These are phyloP conservation scores for Eimeria maxima DNA, from an alignment of 169 alveolate genomes.

Conservation along the genomic window DNA sequence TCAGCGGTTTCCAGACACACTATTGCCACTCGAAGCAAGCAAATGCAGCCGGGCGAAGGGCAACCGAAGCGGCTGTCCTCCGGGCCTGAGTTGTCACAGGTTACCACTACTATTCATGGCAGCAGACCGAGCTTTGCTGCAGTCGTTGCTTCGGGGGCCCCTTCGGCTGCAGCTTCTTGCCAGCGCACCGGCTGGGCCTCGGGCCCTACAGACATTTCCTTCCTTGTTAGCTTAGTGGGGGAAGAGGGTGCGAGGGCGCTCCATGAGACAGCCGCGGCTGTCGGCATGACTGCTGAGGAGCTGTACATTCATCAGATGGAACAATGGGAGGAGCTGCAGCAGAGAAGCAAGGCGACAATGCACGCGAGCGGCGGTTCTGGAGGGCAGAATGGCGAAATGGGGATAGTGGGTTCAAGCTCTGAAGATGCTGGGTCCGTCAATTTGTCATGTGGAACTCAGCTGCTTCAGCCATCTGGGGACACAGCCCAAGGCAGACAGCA, in stretches of 20 bases:
- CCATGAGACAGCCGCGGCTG: slow-evolving; percentile 56
- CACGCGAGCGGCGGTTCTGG: background rate
- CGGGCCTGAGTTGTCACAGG: background rate
- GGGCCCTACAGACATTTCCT: slow-evolving; percentile 43
- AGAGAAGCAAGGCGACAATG: background rate
- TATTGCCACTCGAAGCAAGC: background rate
- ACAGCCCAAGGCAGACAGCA: background rate
- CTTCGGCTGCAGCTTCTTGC: slow-evolving; percentile 3
- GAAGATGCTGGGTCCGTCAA: background rate
- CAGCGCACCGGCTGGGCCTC: slow-evolving; percentile 66
- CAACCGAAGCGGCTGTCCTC: background rate
- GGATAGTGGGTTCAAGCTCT: background rate
- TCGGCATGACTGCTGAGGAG: slow-evolving; percentile 77
- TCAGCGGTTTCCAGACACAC: background rate
- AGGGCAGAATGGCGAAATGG: background rate
- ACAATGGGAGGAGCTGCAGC: slow-evolving; percentile 66
- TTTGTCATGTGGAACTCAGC: background rate
- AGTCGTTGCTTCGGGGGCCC: slow-evolving; percentile 58
- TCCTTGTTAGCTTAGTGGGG: slow-evolving; percentile 45
- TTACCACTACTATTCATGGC: background rate
- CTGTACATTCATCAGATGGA: slow-evolving; percentile 74
- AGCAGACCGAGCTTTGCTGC: slow-evolving; percentile 48
- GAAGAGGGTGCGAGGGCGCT: slow-evolving; percentile 59
- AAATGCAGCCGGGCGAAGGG: background rate
- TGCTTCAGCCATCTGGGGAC: background rate